A percentile compares a stretch with the other conserved stretches of the same genome.
Conservation (phyloP, 352 stramenopile genomes). For the Phytophthora citrophthora region DNA sequence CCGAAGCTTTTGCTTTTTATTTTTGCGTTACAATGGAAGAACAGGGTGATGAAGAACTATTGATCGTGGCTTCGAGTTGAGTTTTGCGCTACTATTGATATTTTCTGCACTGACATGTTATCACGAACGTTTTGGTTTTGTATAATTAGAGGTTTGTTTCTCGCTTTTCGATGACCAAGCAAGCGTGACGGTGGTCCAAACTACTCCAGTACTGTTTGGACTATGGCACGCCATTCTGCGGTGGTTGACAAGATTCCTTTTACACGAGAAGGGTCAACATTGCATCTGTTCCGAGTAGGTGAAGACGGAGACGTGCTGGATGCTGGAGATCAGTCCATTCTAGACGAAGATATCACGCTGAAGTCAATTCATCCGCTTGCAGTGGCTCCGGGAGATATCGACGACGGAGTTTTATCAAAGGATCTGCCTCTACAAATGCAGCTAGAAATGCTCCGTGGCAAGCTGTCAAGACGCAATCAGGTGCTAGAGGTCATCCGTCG, state of each 20-base stretch:
- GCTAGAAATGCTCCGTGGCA: slow-evolving; percentile 73
- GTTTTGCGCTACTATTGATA: background rate
- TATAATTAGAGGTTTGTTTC: slow-evolving; percentile 30
- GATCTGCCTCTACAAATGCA: slow-evolving; percentile 45
- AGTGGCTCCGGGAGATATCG: slow-evolving; percentile 24
- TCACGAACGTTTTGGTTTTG: slow-evolving; percentile 2
- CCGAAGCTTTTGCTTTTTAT: slow-evolving; percentile 10
- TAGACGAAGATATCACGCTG: slow-evolving; percentile 8
- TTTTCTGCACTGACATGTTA: slow-evolving; percentile 10
- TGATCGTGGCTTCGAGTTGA: background rate
- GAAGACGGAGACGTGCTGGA: slow-evolving; percentile 17
- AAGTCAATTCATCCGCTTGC: slow-evolving; percentile 19
- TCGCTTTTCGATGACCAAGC: slow-evolving; percentile 13
- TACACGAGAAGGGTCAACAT: slow-evolving; percentile 11
- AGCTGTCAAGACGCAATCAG: slow-evolving; percentile 72
- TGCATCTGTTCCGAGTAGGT: slow-evolving; percentile 10
- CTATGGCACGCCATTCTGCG: slow-evolving; percentile 22
- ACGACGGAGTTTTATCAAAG: slow-evolving; percentile 44
- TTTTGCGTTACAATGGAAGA: slow-evolving; percentile 17
- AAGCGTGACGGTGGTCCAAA: background rate
- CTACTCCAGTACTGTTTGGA: background rate
- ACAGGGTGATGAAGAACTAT: background rate
- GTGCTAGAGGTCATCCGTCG: slow-evolving; percentile 76
- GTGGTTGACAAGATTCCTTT: background rate
- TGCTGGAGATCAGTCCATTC: background rate